Conservation (phyloP, 768 basidiomycete species). For the Mrakia blollopis region DNA sequence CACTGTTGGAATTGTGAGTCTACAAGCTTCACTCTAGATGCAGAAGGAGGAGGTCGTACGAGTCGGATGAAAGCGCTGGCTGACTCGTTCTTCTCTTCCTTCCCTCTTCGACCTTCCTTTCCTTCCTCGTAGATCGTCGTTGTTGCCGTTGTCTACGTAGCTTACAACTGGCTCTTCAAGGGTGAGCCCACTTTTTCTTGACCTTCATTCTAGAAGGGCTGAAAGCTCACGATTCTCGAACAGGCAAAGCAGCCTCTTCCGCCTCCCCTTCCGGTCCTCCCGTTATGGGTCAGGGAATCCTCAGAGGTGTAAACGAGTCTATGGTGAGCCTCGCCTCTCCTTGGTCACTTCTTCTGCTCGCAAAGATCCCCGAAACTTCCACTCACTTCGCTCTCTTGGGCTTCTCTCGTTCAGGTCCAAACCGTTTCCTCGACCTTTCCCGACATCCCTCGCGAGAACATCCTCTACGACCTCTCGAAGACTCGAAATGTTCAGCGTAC, state of each 20-base stretch:
- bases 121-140: slow-evolving; percentile 24
- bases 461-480: slow-evolving; percentile 29
- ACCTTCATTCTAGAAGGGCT: background rate
- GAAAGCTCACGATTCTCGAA: too few relatives aligned
- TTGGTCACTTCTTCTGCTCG: background rate
- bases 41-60: background rate
- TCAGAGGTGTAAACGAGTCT: slow-evolving; percentile 19
- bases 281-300: slow-evolving; percentile 27
- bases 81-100: background rate
- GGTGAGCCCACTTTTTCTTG: background rate
- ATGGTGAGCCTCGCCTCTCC: slow-evolving; percentile 24
- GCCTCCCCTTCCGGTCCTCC: slow-evolving; percentile 8
- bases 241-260: background rate
- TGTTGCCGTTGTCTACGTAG: slow-evolving; percentile 23
- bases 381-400: too few relatives aligned
- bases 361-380: background rate
- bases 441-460: slow-evolving; percentile 21
- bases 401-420: background rate
- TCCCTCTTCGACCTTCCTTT: background rate
- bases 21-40: background rate
- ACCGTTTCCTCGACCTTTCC: slow-evolving; percentile 24
- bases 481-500: slow-evolving; percentile 18
- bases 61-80: background rate
- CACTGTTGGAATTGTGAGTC: slow-evolving; percentile 23
- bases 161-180: slow-evolving; percentile 28